Evolutionary conservation across 2,329 filamentous ascomycete genomes (phyloP), one percentile per base, ranked within the genome.

Genomic region (Aureobasidium zeae): DNA sequence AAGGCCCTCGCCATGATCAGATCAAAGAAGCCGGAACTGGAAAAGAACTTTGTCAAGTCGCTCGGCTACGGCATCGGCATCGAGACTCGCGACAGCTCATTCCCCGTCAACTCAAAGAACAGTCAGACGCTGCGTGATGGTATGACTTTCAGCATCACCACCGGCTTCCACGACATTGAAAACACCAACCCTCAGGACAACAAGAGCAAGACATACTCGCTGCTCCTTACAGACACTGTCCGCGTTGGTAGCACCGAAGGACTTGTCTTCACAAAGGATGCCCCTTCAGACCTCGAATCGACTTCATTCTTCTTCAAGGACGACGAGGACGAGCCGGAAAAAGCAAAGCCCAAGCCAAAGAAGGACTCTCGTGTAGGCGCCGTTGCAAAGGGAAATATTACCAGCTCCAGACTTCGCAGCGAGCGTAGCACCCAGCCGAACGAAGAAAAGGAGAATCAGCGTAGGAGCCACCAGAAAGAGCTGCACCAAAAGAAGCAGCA

Each of bases 231-330:
- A 2, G 91, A 98, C 63, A 98, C 93, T 0, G 81, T 98, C 32
- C 86, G 91, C 54, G 86, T 95, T 37, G 85, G 83, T 9, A 71
- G 76, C 24, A 60, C 68, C n/a, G 86, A 94, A 38, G 76, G 83
- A 1, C 81, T 87, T 22, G 79, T 95, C 20, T 96, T 98, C 66
- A 98, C 91, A 13, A 87, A 86, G 47, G 88, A 95, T 59, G 88
- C 89, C 0, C 81, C 88, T 2, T 84, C 85, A 20, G 89, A 94
- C 57, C 77, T 94, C 47, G 91, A 96, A 56, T 87, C 87, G 3
- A 89, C 89, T 28, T 94, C 89, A 0, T 98, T 98, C 71, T 96
- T 95, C 67, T 98, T 98, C 71, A 94, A 94, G 59, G 89, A 96
- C 53, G 86, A 93, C 50, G 37, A 41, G 11, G 86, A 94, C 51